Percentiles rank a stretch among this genome's conserved stretches.
Conservation (phyloP, 768 basidiomycete genomes). For the Sporobolomyces phaffii region DNA sequence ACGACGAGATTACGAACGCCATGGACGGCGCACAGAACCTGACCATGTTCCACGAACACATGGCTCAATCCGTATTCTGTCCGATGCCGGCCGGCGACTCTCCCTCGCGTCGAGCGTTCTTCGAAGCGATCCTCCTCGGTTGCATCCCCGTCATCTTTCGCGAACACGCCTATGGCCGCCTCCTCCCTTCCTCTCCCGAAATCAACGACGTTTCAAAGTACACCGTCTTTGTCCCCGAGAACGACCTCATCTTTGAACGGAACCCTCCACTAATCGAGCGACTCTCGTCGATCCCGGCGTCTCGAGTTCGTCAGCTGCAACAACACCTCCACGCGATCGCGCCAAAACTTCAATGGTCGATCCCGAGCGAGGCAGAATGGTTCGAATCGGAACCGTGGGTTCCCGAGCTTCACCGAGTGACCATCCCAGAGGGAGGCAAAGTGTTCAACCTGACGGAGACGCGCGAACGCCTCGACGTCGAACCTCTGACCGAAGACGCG, state of each 20-base stretch:
- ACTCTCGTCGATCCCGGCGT: constrained; percentile 13
- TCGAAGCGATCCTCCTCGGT: constrained; percentile 23
- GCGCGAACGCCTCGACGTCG: background rate
- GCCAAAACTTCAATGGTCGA: constrained; percentile 4
- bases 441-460: constrained; percentile 4
- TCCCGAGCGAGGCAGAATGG: constrained; percentile 7
- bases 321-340: constrained; percentile 4
- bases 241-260: constrained; percentile 12
- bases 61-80: constrained; percentile 5
- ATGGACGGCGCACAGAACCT: constrained; percentile 22
- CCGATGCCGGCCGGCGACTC: constrained; percentile 23
- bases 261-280: background rate
- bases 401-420: background rate
- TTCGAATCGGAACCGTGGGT: constrained; percentile 6
- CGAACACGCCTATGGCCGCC: background rate
- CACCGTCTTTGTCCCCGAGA: constrained; percentile 22
- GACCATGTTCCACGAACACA: constrained; percentile 11
- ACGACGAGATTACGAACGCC: constrained; percentile 21
- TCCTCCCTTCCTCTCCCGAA: constrained; percentile 18
- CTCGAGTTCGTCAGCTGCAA: background rate
- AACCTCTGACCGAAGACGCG: constrained; percentile 1
- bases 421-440: background rate
- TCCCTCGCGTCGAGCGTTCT: constrained; percentile 20
- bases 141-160: constrained; percentile 29
- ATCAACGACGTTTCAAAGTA: constrained; percentile 24